These are phyloP conservation scores for Aschersonia sp. DNA, from an alignment of 2,329 filamentous ascomycete species.

Conservation along the genomic window DNA sequence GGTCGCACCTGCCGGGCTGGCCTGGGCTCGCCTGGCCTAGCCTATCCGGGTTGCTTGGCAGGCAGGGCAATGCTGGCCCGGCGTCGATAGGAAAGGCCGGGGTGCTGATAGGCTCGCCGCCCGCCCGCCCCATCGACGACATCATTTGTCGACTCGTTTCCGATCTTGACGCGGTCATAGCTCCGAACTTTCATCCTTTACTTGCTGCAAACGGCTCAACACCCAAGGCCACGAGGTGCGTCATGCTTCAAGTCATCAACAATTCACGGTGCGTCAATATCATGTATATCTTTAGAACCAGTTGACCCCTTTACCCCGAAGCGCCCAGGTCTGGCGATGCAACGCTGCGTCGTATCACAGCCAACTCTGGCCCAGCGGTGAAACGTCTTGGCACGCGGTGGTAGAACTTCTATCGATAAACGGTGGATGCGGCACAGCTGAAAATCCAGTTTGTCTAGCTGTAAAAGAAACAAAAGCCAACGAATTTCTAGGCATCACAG, in stretches of 20 bases:
- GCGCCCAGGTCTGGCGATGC: background rate
- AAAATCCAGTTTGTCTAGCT: background rate
- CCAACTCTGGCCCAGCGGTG: background rate
- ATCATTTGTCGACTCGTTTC: background rate
- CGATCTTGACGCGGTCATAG: background rate
- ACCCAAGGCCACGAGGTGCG: background rate
- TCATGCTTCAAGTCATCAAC: background rate
- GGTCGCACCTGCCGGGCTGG: background rate
- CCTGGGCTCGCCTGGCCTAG: background rate
- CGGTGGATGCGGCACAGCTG: background rate
- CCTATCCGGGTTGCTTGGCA: background rate
- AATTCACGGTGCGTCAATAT: background rate
- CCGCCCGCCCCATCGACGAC: background rate
- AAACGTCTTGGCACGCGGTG: background rate
- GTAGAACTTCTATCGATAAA: background rate
- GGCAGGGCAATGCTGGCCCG: background rate
- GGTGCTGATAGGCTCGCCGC: background rate
- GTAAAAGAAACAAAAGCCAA: too few species aligned
- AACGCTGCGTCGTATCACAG: slow-evolving; percentile 1
- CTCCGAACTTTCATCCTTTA: background rate
- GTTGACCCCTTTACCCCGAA: slow-evolving; percentile 3
- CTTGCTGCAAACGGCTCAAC: background rate
- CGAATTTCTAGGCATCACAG: too few species aligned
- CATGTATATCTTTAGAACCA: background rate
- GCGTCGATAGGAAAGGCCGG: too few species aligned